Base-by-base conservation (phyloP, 345 rosid genomes). In the Carallia pectinifolia region DNA sequence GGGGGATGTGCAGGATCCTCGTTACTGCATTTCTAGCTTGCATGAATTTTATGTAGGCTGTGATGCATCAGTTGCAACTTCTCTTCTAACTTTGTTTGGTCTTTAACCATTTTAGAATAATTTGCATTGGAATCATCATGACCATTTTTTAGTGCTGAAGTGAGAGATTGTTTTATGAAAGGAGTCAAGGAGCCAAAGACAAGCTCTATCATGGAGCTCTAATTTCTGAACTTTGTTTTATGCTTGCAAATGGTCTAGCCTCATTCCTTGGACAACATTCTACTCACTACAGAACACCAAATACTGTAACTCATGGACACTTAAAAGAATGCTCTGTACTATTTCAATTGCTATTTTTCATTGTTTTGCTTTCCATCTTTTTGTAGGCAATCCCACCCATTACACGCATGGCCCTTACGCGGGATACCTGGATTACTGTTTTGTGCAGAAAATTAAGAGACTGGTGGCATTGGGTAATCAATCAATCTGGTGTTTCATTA, bases 391-490 rank as follows among this genome's bases (percentile, higher is more conserved):
- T 91, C 65, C 96, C 98, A 76, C 98, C 98, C 55, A 81, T 89
- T 75, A 89, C 96, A 47, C 84, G 99, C 71, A 86, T 89, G 97
- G 93, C 97, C 66, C 98, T 92, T 63, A 96, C 98, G 56, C 98
- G 89, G 29, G 99, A 89, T 82, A 92, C 98, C 66, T 96, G 99
- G 99, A 76, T 96, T 74, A 96, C 99, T 36, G 95, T 96, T 73
- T 81, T 96, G 81, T 90, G 98, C 89, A 85, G 95, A 87, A 96
- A 96, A 81, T 78, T 96, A 80, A 82, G 96, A 84, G 96, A 96
- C 85, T 90, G 98, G 92, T 96, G 99, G 99, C 97, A 89, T 78
- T 90, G 97, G 99, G 99, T 96, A 90, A 85, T 68, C 77, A 62
- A 44, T 44, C 16, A 44, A 3, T 44, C 16, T 12, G 17, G 50